phyloP scores from a whole-genome alignment of 805 yeast species.

The Candida yuanshanica region DNA sequence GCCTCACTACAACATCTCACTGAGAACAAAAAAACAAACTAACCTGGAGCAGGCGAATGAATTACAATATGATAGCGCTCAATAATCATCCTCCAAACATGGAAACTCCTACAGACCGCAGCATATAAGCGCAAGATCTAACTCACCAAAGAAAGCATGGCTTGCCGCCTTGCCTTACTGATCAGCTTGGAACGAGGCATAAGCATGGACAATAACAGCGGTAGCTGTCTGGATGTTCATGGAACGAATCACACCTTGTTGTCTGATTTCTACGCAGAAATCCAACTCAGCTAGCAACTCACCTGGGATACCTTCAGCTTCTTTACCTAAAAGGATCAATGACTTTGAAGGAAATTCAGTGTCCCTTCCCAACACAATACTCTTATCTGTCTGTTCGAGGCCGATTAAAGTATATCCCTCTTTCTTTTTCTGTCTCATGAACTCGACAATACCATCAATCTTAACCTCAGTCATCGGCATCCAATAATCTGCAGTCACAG shows the following conservation, averaged over 20 bases:
- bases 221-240: conserved; percentile 98
- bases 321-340: conserved; percentile 74
- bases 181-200: conserved; percentile 35
- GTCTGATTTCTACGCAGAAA: conserved; percentile 85
- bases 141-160: no score
- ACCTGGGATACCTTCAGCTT: conserved; percentile 89
- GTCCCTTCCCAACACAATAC: conserved; percentile 60
- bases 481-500: conserved; percentile 94
- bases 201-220: conserved; percentile 90
- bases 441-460: conserved; percentile 46
- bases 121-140: no score
- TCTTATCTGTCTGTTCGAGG: conserved; percentile 86
- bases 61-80: no score
- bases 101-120: no score
- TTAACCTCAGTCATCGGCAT: conserved; percentile 86
- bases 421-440: conserved; percentile 52
- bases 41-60: no score
- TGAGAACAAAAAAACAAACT: no score
- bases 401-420: conserved; percentile 89
- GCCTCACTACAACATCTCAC: no score
- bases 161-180: no score
- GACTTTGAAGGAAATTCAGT: conserved; percentile 76
- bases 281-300: conserved; percentile 76
- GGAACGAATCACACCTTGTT: conserved; percentile 85
- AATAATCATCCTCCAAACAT: no score